Base-by-base conservation (phyloP, 1,284 basidiomycete genomes). In the Cystobasidium sp. region DNA sequence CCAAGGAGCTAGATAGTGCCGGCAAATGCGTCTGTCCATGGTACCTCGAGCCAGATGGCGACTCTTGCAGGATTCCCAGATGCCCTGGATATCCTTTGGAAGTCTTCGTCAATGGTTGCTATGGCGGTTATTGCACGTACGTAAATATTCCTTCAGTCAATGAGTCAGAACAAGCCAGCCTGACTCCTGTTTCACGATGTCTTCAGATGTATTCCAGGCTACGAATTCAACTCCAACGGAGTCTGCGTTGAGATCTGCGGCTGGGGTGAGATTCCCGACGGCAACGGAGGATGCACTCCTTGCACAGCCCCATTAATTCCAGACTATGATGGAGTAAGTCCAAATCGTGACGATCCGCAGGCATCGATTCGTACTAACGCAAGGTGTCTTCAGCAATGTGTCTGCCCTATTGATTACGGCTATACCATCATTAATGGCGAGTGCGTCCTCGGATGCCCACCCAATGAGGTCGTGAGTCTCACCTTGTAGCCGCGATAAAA, bases 1-100 rank as follows among this genome's bases (percentile, higher is more conserved):
- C 68, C 55, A 69, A 69, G 68, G 68, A 69, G 55, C 39, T 69
- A 8, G 24, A 69, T 31, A 61, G 22, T 16, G 31, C 59, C 14
- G 68, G 68, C 55, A 44, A 62, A 62, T 69, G 68, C n/a, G 46
- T 46, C 55, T 69, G 68, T 46, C 68, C 68, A 37, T 69, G 58
- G 55, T 58, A 61, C 39, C 31, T 69, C 12, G 37, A 37, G 22
- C 55, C 68, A 51, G 68, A 46, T 18, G 68, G 68, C 9, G 68
- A 69, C 44, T 44, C 55, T 14, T 69, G 68, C 43, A 24, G 55
- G 10, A 37, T 46, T 22, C 68, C 68, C 14, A 9, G 22, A 37
- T 69, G 68, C 24, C 55, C 68, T 7, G 58, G 55, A n/a, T 59
- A 47, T 14, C 55, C 55, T 10, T 43, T 39, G 24, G 64, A 66